A percentile compares a stretch with the other conserved stretches of the same genome.
Evolutionary conservation across 2,329 filamentous ascomycete genomes (phyloP).

Genomic region (Hypoxylon rubiginosum): DNA sequence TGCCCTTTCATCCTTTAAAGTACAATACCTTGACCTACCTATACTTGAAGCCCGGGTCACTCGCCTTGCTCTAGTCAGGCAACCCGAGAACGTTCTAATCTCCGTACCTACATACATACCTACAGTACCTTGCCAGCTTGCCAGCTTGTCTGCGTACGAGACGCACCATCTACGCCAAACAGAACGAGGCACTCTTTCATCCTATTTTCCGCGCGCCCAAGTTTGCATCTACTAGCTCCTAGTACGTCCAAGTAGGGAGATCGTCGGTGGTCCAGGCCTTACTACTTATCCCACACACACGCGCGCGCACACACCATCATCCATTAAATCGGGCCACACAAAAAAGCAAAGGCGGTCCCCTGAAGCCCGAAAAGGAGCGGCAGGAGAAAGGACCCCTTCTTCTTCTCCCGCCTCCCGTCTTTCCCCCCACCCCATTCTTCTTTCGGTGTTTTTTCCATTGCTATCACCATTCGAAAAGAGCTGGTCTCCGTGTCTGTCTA

Average conservation of each 20-base stretch:
- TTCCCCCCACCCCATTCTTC: conserved; percentile 32
- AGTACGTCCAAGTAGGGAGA: conserved; percentile 44
- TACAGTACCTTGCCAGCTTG: neutral
- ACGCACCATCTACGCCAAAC: neutral
- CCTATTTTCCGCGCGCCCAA: conserved; percentile 39
- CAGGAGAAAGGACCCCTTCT: conserved; percentile 37
- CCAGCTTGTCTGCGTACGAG: neutral
- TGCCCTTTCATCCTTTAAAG: conserved; percentile 36
- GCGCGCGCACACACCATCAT: conserved; percentile 38
- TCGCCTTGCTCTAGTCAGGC: conserved; percentile 42
- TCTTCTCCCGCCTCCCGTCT: conserved; percentile 24
- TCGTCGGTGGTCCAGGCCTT: conserved; percentile 48
- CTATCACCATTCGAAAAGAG: conserved; percentile 38
- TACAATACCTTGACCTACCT: conserved; percentile 35
- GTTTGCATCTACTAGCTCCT: conserved; percentile 33
- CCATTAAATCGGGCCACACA: conserved; percentile 43
- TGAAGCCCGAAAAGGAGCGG: conserved; percentile 37
- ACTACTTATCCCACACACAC: conserved; percentile 39
- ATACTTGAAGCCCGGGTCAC: conserved; percentile 33
- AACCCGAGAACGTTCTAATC: conserved; percentile 35
- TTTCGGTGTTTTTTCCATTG: conserved; percentile 31
- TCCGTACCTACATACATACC: conserved; percentile 25
- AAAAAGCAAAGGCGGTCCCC: conserved; percentile 42
- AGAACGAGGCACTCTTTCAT: conserved; percentile 32
- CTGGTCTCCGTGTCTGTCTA: conserved; percentile 38